Base-by-base conservation (phyloP, 2,329 filamentous ascomycete species). In the Teratosphaeria zuluensis region DNA sequence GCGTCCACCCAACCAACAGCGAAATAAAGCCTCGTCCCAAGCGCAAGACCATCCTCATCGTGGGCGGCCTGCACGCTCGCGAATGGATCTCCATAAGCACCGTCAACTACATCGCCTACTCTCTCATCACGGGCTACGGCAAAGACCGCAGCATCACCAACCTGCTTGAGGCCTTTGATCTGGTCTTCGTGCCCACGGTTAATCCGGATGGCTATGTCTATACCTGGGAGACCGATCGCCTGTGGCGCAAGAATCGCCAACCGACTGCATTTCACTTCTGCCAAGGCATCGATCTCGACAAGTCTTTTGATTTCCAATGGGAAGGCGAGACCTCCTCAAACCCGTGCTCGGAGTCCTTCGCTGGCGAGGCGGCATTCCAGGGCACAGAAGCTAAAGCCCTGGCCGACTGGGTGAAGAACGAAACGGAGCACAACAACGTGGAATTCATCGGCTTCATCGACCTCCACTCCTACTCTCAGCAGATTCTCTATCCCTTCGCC, bases 21-120 rank as follows among this genome's bases (percentile, higher is more conserved):
- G 68, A 77, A 57, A 68, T 80, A 31, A 73, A 80, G 6, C 67
- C 75, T 1, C 69, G 73, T 3, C 68, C 70, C 12, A 80, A 78
- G 4, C 84, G 89, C 55, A 90, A 90, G 71, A 92, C 89, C 0
- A 84, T 96, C 58, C 78, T 96, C 55, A 78, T 99, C 21, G 86
- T 86, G 3, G 94, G 90, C 57, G 92, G 92, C 54, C 80, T 89
- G n/a, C 94, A 97, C 73, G 92, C 92, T 2, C 84, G 94, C 42
- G 94, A 99, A 78, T 99, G 94, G 94, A 95, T 99, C 64, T 90
- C 90, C 53, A 91, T 88, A 0, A 94, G 87, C 68, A 95, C 91
- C 0, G 90, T 95, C 56, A 95, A 88, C 67, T 97, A 95, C 68
- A 77, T 96, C 32, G 90, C 92, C 9, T 96, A 94, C 83, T 89